A percentile compares a stretch with the other conserved stretches of the same genome.
phyloP scores from a whole-genome alignment of 192 early-diverging fungal genomes.

The Anaeromyces robustus region DNA sequence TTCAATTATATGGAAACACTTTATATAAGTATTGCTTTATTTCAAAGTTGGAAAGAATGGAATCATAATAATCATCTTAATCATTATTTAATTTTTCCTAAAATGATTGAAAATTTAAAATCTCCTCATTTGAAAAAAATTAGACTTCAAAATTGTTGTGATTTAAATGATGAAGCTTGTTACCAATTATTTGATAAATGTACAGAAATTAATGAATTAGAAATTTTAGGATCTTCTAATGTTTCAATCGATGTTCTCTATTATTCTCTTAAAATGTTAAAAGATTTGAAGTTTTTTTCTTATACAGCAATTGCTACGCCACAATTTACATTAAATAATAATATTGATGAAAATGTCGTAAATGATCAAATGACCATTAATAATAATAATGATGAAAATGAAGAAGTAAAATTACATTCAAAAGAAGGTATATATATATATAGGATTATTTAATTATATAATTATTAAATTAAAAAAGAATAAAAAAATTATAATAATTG shows the following conservation, averaged over 20 bases:
- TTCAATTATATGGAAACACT: neutral
- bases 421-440: too few relatives aligned
- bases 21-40: neutral
- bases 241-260: neutral
- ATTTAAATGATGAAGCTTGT: neutral
- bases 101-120: neutral
- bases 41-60: neutral
- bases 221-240: neutral
- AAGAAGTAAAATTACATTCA: neutral
- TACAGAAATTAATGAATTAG: neutral
- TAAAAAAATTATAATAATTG: too few relatives aligned
- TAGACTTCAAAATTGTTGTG: neutral
- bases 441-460: too few relatives aligned
- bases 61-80: neutral
- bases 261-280: neutral
- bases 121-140: neutral
- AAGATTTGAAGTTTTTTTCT: neutral
- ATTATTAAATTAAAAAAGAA: too few relatives aligned
- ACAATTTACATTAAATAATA: neutral
- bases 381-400: neutral
- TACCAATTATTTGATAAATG: neutral
- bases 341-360: neutral
- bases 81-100: neutral
- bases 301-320: neutral
- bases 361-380: too few relatives aligned